Evolutionary conservation across 202 grass and related monocot species (phyloP), one percentile per base, ranked within the genome.

Genomic region (Setaria italica): DNA sequence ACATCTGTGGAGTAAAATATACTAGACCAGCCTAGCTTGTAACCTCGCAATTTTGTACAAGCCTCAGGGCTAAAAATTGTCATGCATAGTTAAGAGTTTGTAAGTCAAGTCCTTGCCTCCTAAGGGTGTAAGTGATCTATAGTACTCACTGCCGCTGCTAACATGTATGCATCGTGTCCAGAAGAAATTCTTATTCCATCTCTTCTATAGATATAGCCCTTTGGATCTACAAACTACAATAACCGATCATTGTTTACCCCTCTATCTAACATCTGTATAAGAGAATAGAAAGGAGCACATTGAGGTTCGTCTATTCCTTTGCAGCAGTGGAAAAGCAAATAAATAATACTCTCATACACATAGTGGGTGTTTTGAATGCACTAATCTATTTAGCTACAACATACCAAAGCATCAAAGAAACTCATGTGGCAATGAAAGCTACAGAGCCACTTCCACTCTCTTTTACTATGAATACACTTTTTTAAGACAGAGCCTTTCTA

Each of bases 21-120:
- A 83, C 29, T 80, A 90, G 85, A 62, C 13, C 60, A 56, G 74
- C 33, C 70, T 70, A 37, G 76, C 68, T 80, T 70, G 69, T 80
- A 80, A 60, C 49, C 72, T 49, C 19, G 8, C 21, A 84, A 80
- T 56, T 80, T 76, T 71, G 29, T 58, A 53, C 29, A 50, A 30
- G 80, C 80, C 54, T 76, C 60, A 35, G 42, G 21, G 69, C 19
- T 54, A 30, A 76, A 76, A 76, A 65, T 42, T 77, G 20, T 71
- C 76, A 80, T 62, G 70, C 14, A 76, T 72, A 71, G 67, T 35
- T 84, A 46, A 46, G 59, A 76, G 79, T 71, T 59, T 84, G 76
- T 76, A 90, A 76, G 76, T 69, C 51, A 46, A 49, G 82, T 67
- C 60, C 58, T 60, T 83, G 67, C 79, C 60, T 74, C 78, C 66